Evolutionary conservation across 257 asterid genomes (phyloP).

Genomic region (Fraxinus americana): DNA sequence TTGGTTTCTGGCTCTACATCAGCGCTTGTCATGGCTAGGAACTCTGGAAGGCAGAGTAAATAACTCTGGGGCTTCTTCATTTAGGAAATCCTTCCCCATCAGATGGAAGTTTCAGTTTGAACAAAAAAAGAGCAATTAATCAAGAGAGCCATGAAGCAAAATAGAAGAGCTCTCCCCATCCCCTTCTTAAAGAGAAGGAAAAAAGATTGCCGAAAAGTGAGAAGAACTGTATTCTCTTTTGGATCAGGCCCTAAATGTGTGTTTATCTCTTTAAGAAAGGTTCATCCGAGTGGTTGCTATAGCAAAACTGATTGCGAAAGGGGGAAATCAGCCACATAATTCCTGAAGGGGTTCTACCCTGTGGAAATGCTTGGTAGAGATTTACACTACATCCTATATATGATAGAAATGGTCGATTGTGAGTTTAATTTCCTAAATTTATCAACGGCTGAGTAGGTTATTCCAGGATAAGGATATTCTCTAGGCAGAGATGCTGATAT

Average conservation of each 20-base stretch:
- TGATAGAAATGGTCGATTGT: not conserved
- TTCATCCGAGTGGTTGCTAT: not conserved
- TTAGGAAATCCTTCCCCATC: not conserved
- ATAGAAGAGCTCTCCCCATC: not conserved
- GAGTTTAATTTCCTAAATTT: not conserved
- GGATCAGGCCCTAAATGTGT: not conserved
- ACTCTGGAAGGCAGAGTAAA: not conserved
- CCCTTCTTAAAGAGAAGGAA: not conserved
- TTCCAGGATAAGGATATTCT: not conserved
- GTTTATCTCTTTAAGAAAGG: not conserved
- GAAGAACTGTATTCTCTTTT: not conserved
- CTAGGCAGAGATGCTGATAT: not conserved
- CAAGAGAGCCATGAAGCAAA: not conserved
- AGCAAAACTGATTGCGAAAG: not conserved
- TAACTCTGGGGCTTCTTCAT: not conserved
- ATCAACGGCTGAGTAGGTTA: not conserved
- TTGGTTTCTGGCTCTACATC: not conserved
- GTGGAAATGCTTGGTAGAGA: not conserved
- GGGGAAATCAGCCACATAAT: conserved; percentile 5
- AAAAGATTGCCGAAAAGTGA: not conserved
- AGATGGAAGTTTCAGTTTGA: not conserved
- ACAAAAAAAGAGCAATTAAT: not conserved
- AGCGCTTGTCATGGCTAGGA: not conserved
- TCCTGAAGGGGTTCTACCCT: not conserved
- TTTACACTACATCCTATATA: not conserved